phyloP scores from a whole-genome alignment of 2,329 filamentous ascomycete genomes.

The Aureobasidium sp. region DNA sequence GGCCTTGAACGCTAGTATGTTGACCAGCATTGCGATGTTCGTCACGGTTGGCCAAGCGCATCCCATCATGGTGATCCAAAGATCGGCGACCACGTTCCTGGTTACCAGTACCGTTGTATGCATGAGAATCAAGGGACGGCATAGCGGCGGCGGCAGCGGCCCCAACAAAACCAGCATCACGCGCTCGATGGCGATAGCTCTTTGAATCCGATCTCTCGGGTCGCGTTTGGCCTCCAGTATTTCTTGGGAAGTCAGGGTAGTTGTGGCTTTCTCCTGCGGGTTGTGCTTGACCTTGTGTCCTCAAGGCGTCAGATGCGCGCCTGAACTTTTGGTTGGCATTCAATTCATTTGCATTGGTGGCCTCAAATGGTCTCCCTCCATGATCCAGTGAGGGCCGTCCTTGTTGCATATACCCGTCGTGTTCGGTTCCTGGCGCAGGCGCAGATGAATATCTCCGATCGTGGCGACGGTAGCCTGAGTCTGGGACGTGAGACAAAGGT shows the following conservation, averaged over 20 bases:
- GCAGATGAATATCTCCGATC: conserved; percentile 5
- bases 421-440: background rate
- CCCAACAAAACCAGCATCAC: conserved; percentile 25
- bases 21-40: background rate
- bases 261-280: background rate
- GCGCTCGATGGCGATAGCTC: conserved; percentile 20
- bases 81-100: background rate
- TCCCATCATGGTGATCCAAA: background rate
- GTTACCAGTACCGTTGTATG: background rate
- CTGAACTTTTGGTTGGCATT: conserved; percentile 11
- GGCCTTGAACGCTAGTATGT: background rate
- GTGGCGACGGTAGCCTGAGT: background rate
- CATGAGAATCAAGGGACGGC: background rate
- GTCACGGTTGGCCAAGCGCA: background rate
- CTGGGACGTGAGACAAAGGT: background rate
- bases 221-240: background rate
- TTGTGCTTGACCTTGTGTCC: background rate
- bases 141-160: conserved; percentile 21
- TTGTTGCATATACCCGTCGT: background rate
- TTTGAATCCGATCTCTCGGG: background rate
- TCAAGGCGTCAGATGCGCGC: conserved; percentile 13
- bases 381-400: background rate
- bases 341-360: background rate
- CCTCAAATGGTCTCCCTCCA: background rate
- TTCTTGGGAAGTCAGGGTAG: background rate